Evolutionary conservation across 1,284 basidiomycete species (phyloP), one percentile per base, ranked within the genome.

Genomic region (Cryptococcus sp.): DNA sequence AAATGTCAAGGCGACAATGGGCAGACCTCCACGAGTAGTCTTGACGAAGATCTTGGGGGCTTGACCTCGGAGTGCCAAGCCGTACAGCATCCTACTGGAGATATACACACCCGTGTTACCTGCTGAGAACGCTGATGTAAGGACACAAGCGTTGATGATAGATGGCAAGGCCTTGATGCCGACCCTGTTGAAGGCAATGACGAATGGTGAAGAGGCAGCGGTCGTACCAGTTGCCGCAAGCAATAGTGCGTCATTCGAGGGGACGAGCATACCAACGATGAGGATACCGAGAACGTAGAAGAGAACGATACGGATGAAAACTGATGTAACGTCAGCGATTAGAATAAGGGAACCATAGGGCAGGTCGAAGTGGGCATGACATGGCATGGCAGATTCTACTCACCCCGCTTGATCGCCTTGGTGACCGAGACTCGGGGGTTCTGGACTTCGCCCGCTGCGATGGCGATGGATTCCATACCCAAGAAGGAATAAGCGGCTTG

Each of bases 91-190:
- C 53, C 90, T 85, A 16, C 88, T 89, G 54, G 86, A 86, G 3
- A 87, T 88, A 78, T 90, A 95, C 51, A 94, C 74, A 70, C 93
- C 88, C 65, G 88, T 89, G 38, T 87, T 88, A 4, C 88, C 90
- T 5, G 92, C 31, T 8, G 31, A 35, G 31, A 35, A 89, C 2
- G 92, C 91, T 1, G 90, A 89, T 27, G 87, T 89, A 53, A 94
- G 78, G n/a, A 93, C 82, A 67, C 84, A 85, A 8, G 90, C 90
- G 74, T 94, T 94, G 78, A 93, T 90, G 64, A 91, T 84, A 49
- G 83, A 84, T 1, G 89, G 89, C 2, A 90, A 77, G 2, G 80
- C 81, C 64, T 84, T 84, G 75, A 91, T 90, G 19, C 87, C 85
- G 0, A 88, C 86, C 23, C 80, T 82, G 61, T 83, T 72, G 71